Evolutionary conservation across 2,329 filamentous ascomycete species (phyloP), one percentile per base, ranked within the genome.

Genomic region (Aspergillus brunneoviolaceus): DNA sequence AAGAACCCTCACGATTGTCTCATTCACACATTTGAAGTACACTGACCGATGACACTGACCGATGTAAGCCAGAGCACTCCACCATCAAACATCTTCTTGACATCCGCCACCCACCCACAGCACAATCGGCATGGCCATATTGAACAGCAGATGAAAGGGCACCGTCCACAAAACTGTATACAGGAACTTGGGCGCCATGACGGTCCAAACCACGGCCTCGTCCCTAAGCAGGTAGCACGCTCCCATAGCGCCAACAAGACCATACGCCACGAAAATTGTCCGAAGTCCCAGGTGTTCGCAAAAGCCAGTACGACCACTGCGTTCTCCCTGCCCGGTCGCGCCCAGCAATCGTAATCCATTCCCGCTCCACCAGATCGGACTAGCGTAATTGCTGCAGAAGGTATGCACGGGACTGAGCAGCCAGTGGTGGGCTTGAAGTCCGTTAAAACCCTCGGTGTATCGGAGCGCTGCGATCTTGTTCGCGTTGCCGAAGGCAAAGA

Each of bases 391-490:
- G 49, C 49, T 51, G 27, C 49, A 51, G 25, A 51, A 51, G 11
- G 49, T 51, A 31, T 51, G 49, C 49, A 51, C 49, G 16, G 49
- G 49, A 33, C 49, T 51, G 12, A 51, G 49, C 9, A 31, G 49
- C 49, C 49, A 51, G 49, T 51, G 49, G 49, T 51, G 49, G 49
- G 49, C 49, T 29, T 51, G n/a, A n/a, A 51, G 25, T 6, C 49
- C 49, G 14, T 51, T 51, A 6, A 51, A 51, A 5, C 49, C 49
- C 27, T 51, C 49, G 11, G 49, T 51, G 12, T 31, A 51, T 19
- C 16, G 19, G 12, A 51, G 25, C 16, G 49, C 14, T 5, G 49
- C 14, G n/a, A 45, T 45, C 14, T n/a, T 45, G 39, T 45, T 45
- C 14, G 39, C 14, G 9, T 45, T 19, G 16, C 39, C 39, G 5